phyloP scores from a whole-genome alignment of 1,284 basidiomycete genomes.

The Heterobasidion occidentale region DNA sequence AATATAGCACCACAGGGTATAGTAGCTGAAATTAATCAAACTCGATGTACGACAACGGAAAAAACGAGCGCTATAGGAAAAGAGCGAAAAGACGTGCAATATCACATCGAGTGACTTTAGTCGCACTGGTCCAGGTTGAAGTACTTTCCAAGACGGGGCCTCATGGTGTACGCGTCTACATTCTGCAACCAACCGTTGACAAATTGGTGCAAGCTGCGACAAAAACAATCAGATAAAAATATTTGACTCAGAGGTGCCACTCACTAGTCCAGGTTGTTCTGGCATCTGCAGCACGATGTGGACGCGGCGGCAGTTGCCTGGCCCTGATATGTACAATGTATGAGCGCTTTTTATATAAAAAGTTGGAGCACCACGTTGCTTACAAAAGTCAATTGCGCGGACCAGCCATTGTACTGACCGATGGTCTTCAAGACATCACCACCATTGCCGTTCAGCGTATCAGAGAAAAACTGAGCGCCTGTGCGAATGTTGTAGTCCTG shows the following conservation, averaged over 20 bases:
- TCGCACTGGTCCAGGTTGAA: slow-evolving; percentile 57
- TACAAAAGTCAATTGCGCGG: slow-evolving; percentile 51
- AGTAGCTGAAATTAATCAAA: neutral
- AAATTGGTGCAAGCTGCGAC: slow-evolving; percentile 64
- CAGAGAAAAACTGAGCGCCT: slow-evolving; percentile 54
- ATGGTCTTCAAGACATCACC: slow-evolving; percentile 58
- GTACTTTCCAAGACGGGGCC: slow-evolving; percentile 52
- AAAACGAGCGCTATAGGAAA: neutral
- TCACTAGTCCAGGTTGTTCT: slow-evolving; percentile 76
- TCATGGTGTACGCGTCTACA: slow-evolving; percentile 42
- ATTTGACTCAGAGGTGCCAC: slow-evolving; percentile 15
- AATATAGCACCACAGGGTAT: neutral
- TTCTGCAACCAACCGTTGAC: slow-evolving; percentile 77
- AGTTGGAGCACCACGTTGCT: slow-evolving; percentile 14
- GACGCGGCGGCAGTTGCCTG: slow-evolving; percentile 53
- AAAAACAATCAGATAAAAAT: slow-evolving; percentile 17
- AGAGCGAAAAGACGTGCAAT: neutral
- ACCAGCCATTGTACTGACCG: slow-evolving; percentile 81
- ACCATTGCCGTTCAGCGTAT: slow-evolving; percentile 39
- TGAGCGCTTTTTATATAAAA: neutral
- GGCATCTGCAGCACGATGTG: slow-evolving; percentile 56
- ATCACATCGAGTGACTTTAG: neutral
- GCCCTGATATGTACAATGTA: slow-evolving; percentile 22
- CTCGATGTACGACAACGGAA: neutral
- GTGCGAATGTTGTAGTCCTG: slow-evolving; percentile 65